Percentiles rank a stretch among this genome's conserved stretches.
Evolutionary conservation across 2,329 filamentous ascomycete species (phyloP).

Genomic region (Fusarium sp.): DNA sequence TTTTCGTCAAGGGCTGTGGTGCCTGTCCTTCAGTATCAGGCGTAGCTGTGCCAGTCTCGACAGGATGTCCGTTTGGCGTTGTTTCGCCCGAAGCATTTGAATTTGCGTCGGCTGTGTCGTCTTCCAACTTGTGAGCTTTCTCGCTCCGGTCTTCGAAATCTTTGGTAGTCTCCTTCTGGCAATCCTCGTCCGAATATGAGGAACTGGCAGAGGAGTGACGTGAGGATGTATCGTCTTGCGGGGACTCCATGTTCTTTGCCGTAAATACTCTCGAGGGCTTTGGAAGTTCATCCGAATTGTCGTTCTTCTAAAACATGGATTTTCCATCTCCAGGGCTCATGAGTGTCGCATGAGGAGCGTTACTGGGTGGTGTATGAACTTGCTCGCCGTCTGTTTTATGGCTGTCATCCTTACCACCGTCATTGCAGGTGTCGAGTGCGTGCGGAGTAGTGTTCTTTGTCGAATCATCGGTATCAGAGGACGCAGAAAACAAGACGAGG

Average conservation of each 20-base stretch:
- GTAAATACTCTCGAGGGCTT: conserved; percentile 14
- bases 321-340: conserved; percentile 16
- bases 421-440: background rate
- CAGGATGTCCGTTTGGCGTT: background rate
- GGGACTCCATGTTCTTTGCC: background rate
- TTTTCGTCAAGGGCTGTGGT: conserved; percentile 28
- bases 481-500: conserved; percentile 22
- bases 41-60: background rate
- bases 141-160: background rate
- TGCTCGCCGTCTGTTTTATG: background rate
- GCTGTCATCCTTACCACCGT: background rate
- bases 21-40: background rate
- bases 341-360: conserved; percentile 22
- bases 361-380: background rate
- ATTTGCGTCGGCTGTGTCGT: background rate
- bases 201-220: background rate
- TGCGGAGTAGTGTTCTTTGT: background rate
- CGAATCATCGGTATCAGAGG: background rate
- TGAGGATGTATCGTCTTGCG: background rate
- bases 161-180: background rate
- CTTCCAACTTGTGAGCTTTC: background rate
- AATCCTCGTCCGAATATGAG: background rate
- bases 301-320: conserved; percentile 30
- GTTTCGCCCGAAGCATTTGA: background rate
- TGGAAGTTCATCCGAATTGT: background rate